Evolutionary conservation across 805 yeast genomes (phyloP), one percentile per base, ranked within the genome.

Genomic region (Saturnispora mendoncae): DNA sequence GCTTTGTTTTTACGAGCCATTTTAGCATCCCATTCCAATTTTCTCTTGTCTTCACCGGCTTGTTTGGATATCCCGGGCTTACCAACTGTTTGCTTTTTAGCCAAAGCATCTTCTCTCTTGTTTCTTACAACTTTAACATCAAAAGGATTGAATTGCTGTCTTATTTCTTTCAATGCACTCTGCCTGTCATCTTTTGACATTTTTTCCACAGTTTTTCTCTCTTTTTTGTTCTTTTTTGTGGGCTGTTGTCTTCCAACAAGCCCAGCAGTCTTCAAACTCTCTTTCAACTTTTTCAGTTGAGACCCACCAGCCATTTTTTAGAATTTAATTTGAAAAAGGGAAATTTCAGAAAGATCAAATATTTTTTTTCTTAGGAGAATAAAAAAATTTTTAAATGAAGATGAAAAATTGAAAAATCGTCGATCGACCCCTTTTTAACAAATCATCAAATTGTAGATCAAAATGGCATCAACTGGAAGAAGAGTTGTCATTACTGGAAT

Each of bases 401-500:
- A 9, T 33, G 10, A 24, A 29, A 14, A 15, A 31, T 23, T 33
- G 27, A 31, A 31, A 38, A 20, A 17, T 30, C 25, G 36, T 25
- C 36, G 30, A 31, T 38, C 35, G 36, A 31, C 36, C 23, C 26
- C 7, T 7, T 18, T 19, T 17, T n/a, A 7, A 6, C 6, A 6
- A 23, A 23, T 7, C 26, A 23, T 20, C 17, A 36, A n/a, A n/a
- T n/a, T n/a, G n/a, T n/a, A n/a, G n/a, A n/a, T 20, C 19, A 12
- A 13, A 26, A 27, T 21, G 23, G 12, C 15, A 14, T 9, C 19
- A 30, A 14, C 7, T 18, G 13, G 23, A 27, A 59, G 66, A 44
- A 64, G 95, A 60, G 95, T 90, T 0, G 97, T 90, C 1, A 80
- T 90, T 1, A 92, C 98, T 0, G 98, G 98, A 0, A 56, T 92